These are phyloP conservation scores for Syzygium aromaticum DNA, from an alignment of 345 rosid species.

Conservation along the genomic window DNA sequence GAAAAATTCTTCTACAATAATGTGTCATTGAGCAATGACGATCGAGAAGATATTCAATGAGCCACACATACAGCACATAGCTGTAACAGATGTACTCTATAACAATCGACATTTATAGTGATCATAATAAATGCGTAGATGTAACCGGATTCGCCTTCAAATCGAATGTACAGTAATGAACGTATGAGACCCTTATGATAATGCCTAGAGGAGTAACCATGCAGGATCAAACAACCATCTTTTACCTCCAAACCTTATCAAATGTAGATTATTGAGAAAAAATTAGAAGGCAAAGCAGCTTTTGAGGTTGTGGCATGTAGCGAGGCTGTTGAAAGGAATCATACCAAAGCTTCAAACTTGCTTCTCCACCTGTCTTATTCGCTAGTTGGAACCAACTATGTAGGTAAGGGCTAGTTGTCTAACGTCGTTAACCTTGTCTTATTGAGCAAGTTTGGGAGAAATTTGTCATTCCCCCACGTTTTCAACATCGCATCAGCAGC, in stretches of 20 bases:
- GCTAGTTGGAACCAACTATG: not conserved
- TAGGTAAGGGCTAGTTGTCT: not conserved
- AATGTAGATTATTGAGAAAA: not conserved
- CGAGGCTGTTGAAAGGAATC: not conserved
- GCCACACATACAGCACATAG: accelerated
- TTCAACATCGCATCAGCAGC: not conserved
- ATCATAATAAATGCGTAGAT: not conserved
- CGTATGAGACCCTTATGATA: not conserved
- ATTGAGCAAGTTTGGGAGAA: not conserved
- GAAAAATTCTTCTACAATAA: too few species aligned
- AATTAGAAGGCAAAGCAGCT: not conserved
- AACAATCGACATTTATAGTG: not conserved
- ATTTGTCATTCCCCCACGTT: not conserved
- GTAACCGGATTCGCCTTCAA: not conserved
- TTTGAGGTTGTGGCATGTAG: not conserved
- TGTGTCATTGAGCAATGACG: too few species aligned
- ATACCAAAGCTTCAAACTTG: not conserved
- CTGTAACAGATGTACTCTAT: not conserved
- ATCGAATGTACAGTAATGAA: accelerated
- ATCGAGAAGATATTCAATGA: not conserved
- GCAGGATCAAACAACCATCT: not conserved
- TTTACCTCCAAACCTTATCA: not conserved
- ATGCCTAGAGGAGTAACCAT: not conserved
- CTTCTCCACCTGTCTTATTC: not conserved
- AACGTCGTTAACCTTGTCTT: not conserved